phyloP scores from a whole-genome alignment of 768 basidiomycete species.

The Dentipellis fragilis region DNA sequence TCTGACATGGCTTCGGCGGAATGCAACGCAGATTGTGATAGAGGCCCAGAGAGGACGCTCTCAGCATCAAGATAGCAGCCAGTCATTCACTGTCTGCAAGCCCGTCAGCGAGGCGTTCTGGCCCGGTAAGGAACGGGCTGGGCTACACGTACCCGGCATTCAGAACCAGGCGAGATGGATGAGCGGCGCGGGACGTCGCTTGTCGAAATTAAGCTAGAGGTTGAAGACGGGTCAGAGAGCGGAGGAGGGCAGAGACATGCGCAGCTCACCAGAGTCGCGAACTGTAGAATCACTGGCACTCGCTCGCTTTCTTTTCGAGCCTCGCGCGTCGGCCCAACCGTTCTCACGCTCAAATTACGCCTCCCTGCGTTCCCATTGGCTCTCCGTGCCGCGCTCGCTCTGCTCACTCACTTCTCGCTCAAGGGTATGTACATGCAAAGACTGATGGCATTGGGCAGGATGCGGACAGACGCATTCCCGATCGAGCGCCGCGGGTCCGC shows the following conservation, averaged over 20 bases:
- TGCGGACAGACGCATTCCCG: too few species aligned
- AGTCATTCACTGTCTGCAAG: constrained; percentile 49
- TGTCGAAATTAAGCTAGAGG: too few species aligned
- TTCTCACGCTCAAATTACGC: neutral
- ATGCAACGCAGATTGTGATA: constrained; percentile 30
- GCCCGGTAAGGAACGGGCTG: too few species aligned
- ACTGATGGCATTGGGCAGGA: constrained; percentile 19
- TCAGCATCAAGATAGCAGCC: constrained; percentile 68
- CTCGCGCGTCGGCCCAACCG: neutral
- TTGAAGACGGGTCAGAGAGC: too few species aligned
- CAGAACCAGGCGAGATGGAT: too few species aligned
- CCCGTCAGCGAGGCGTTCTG: neutral
- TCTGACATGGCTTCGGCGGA: neutral
- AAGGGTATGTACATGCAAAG: neutral
- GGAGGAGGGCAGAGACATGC: too few species aligned
- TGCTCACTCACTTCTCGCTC: neutral
- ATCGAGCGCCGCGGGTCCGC: too few species aligned
- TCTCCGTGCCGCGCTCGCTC: neutral
- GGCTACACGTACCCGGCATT: too few species aligned
- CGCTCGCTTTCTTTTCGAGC: neutral
- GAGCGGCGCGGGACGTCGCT: too few species aligned
- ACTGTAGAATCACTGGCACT: too few species aligned
- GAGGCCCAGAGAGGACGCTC: constrained; percentile 73
- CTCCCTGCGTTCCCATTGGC: neutral
- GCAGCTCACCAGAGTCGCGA: too few species aligned